Evolutionary conservation across 169 alveolate genomes (phyloP), one percentile per base, ranked within the genome.

Genomic region (Besnoitia besnoiti): DNA sequence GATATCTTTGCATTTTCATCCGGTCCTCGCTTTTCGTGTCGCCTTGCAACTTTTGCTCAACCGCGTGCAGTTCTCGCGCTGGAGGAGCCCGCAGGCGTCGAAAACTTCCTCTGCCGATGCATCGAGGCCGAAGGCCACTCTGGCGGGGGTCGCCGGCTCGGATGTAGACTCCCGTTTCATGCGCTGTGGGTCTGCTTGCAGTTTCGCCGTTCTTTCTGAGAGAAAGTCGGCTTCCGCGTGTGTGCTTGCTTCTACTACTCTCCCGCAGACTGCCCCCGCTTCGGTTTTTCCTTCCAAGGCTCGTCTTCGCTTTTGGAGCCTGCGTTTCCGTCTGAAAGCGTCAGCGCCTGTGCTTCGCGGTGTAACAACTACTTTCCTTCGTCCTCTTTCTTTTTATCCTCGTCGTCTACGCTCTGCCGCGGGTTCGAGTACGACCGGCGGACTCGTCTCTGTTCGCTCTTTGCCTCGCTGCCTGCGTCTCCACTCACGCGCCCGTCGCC

Each of bases 381-480:
- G 19, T 67, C 80, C 19, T 67, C n/a, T n/a, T 35, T 35, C 39
- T 67, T n/a, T 67, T 50, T 19, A 10, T 50, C 62, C 19, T 50
- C 62, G 30, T 19, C 62, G 10, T 67, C 80, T 35, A 7, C 80
- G 39, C 44, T 35, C 44, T 67, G 80, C 44, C 47, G 80, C 80
- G 80, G 80, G n/a, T 67, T 67, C 44, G 80, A 67, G 80, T 67
- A 16, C 80, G 42, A 67, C 21, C 39, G 80, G n/a, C 47, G 46
- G 44, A 67, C 44, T 5, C 80, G 42, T 30, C 39, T 30, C 47
- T 67, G 80, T 42, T 33, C 80, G 42, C 80, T 67, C 44, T 67
- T 67, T 42, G 39, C 47, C 24, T 14, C 80, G 2, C 80, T 67
- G 39, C 80, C 80, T 1, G 19, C 80, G 12, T 1, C 80, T 8